Percentiles rank a stretch among this genome's conserved stretches.
Evolutionary conservation across 345 rosid species (phyloP).

Genomic region (Citrus sp.): DNA sequence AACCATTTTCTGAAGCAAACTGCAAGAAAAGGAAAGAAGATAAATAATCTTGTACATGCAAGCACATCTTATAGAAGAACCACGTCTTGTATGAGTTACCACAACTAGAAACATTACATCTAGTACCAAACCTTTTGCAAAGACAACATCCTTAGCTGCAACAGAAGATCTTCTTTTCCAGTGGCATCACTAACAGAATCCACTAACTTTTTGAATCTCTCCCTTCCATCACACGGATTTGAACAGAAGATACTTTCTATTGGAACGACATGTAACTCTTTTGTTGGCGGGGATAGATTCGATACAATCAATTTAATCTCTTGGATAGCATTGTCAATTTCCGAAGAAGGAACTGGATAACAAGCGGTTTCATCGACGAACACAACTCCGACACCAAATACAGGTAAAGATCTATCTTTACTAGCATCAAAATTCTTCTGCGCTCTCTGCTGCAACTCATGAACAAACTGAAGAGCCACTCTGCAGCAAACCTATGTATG

Average conservation of each 20-base stretch:
- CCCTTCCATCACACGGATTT: slow-evolving; percentile 42
- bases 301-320: slow-evolving; percentile 48
- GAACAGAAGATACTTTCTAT: slow-evolving; percentile 49
- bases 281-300: slow-evolving; percentile 53
- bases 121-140: slow-evolving; percentile 66
- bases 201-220: slow-evolving; percentile 47
- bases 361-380: slow-evolving; percentile 65
- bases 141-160: slow-evolving; percentile 56
- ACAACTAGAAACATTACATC: background rate
- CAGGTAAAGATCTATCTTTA: slow-evolving; percentile 71
- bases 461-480: slow-evolving; percentile 83
- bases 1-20: slow-evolving; percentile 77
- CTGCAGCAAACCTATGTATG: slow-evolving; percentile 24
- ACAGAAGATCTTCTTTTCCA: slow-evolving; percentile 82
- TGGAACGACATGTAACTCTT: slow-evolving; percentile 61
- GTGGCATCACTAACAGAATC: slow-evolving; percentile 57
- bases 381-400: slow-evolving; percentile 88
- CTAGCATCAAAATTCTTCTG: slow-evolving; percentile 83
- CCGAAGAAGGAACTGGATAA: slow-evolving; percentile 24
- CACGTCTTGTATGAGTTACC: background rate
- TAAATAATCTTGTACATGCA: background rate
- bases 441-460: slow-evolving; percentile 74
- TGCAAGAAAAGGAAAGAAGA: slow-evolving; percentile 17
- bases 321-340: slow-evolving; percentile 31
- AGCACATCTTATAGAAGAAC: background rate